Evolutionary conservation across 148 eudicot genomes (phyloP), one percentile per base, ranked within the genome.

Genomic region (Diospyros lotus): DNA sequence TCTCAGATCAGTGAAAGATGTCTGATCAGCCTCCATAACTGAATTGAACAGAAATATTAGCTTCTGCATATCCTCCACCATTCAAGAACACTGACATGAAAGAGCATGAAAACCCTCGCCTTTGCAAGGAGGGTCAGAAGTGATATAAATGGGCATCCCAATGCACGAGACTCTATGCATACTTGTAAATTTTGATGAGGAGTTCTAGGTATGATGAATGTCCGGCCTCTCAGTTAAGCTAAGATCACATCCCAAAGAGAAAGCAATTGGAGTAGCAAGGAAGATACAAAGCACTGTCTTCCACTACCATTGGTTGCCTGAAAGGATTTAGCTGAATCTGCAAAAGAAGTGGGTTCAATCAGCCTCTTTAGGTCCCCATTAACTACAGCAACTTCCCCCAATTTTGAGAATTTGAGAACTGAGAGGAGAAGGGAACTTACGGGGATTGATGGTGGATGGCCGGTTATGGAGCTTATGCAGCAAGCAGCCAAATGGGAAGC

Each of bases 211-310:
- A 28, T 28, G 28, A 28, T 28, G 52, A 4, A 48, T 48, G 52
- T 48, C 8, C 52, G 48, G 58, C n/a, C 11, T 3, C 1, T 42
- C 3, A 48, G 8, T 48, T 48, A 8, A 58, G 8, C 51, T 8
- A 53, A 43, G 64, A 80, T 91, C 85, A 92, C 58, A 94, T 79
- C 51, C 97, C 98, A 53, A 94, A 94, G 48, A 90, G 73, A 74
- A 90, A 94, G 87, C 97, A 89, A 72, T 94, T 94, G 28, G 96
- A 90, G 75, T 90, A 92, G 85, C 97, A 94, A 69, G 98, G 98
- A 75, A 92, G 89, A 72, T 56, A 53, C 48, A 95, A 73, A 61
- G 82, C 91, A 68, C 82, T 82, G 73, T 89, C 92, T 83, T 92
- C 97, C 72, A 92, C 87, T 4, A 77, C 88, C 78, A 95, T 69